phyloP scores from a whole-genome alignment of 345 rosid species.

The Hevea brasiliensis region DNA sequence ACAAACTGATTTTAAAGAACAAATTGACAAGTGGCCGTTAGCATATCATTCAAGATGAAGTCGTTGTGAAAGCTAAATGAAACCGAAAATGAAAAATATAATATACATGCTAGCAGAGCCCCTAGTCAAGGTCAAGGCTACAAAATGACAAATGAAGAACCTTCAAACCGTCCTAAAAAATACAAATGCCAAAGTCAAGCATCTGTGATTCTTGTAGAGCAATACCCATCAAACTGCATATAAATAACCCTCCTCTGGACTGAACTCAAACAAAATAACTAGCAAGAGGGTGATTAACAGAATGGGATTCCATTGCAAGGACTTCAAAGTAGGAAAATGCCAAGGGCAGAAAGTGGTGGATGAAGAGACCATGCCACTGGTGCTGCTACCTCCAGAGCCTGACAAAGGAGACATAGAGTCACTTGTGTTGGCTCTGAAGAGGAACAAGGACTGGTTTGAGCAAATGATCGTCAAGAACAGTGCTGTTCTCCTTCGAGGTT shows the following conservation, averaged over 20 bases:
- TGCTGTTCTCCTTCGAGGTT: slow-evolving; percentile 59
- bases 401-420: slow-evolving; percentile 30
- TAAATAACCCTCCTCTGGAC: no score
- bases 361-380: slow-evolving; percentile 56
- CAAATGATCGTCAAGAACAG: slow-evolving; percentile 56
- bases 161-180: neutral
- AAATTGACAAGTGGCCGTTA: no score
- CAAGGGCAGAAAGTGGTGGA: slow-evolving; percentile 64
- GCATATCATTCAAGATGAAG: no score
- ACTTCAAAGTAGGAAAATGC: slow-evolving; percentile 58
- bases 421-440: slow-evolving; percentile 35
- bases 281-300: no score
- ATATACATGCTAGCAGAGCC: no score
- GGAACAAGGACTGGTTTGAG: slow-evolving; percentile 60
- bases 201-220: neutral
- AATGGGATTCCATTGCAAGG: slow-evolving; percentile 46
- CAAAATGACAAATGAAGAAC: no score
- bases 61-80: no score
- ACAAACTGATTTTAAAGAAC: no score
- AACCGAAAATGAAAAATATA: no score
- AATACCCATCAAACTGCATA: no score
- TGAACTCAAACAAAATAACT: no score
- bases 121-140: neutral
- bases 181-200: neutral
- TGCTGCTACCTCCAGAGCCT: slow-evolving; percentile 41